Base-by-base conservation (phyloP, 1,284 basidiomycete genomes). In the Amylostereum areolatum region DNA sequence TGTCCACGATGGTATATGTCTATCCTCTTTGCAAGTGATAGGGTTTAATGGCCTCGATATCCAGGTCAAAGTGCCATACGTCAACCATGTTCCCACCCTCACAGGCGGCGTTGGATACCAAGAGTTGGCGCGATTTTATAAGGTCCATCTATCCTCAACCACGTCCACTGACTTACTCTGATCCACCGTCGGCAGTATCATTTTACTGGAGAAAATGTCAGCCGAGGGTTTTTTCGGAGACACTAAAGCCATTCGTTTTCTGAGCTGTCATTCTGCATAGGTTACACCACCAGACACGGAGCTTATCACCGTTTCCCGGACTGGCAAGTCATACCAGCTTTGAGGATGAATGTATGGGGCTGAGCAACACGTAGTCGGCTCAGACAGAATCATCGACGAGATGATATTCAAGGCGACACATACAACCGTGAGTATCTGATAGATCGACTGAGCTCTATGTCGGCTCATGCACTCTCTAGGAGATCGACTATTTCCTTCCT, bases 401-500 rank as follows among this genome's bases (percentile, higher is more conserved):
- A 72, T 72, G 70, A 73, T 75, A 43, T 72, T 70, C 61, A 71
- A 71, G 54, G 71, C 66, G 55, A 68, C 64, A 9, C 72, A 73
- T 53, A 73, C 71, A 5, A 68, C 65, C 40, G 72, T 72, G 49
- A 31, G 64, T 47, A 4, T 34, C n/a, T 18, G 33, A 10, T 31
- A 33, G 34, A 25, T 11, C 11, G 32, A 48, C 54, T 41, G 49
- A 45, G 45, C 28, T 39, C 43, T 34, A n/a, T 43, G n/a, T 11
- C 31, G 40, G 35, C 8, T 25, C 18, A 5, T 25, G 12, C 27
- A 31, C 29, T 42, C 10, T 9, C 1, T 47, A 71, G 73, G 72
- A 72, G 54, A 74, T 76, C 41, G 74, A 77, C 54, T 77, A 76
- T 66, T 70, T 78, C 50, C 59, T 75, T 11, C 75, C 73, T 3